Base-by-base conservation (phyloP, 768 basidiomycete species). In the Trametes cingulata region DNA sequence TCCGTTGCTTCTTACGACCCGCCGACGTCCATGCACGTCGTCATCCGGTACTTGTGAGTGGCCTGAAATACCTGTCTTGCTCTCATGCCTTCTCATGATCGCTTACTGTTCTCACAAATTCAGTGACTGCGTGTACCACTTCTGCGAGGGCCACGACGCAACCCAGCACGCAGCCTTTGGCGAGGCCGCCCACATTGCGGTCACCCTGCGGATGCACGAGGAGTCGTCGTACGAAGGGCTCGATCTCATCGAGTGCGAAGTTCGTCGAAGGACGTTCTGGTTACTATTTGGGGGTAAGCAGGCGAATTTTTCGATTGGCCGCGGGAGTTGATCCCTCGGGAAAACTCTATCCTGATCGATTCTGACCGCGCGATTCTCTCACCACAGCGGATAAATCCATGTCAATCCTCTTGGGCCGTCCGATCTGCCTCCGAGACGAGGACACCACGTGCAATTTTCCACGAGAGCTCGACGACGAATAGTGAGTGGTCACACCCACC, bases 111-210 rank as follows among this genome's bases (percentile, higher is more conserved):
- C 8, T n/a, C 29, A n/a, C 37, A 58, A 62, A 15, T 53, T 46
- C 64, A 93, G 90, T 67, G 90, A 92, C 73, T 90, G 84, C 56
- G 78, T 91, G 39, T 94, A 93, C 71, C 91, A 93, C 72, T 93
- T 93, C 73, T 92, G 90, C 66, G 90, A 91, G 67, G 92, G 91
- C 6, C 88, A 91, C 65, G 91, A 91, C 63, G 91, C 88, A 6
- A 92, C 91, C 10, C 89, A 90, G 64, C 90, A 94, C 68, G 90
- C 92, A 24, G 87, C 91, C 8, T 92, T 93, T 67, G 91, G 90
- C 27, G 92, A 94, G 71, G 90, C 93, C 19, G 87, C 85, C 2
- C 90, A 93, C 69, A 88, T 93, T 62, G 88, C 91, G 29, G 81
- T 92, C 27, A 88, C 88, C 0, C 80, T 93, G 46, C 84, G 90